A percentile compares a stretch with the other conserved stretches of the same genome.
Conservation (phyloP, 192 early-diverging fungal genomes). For the Podila epigama region DNA sequence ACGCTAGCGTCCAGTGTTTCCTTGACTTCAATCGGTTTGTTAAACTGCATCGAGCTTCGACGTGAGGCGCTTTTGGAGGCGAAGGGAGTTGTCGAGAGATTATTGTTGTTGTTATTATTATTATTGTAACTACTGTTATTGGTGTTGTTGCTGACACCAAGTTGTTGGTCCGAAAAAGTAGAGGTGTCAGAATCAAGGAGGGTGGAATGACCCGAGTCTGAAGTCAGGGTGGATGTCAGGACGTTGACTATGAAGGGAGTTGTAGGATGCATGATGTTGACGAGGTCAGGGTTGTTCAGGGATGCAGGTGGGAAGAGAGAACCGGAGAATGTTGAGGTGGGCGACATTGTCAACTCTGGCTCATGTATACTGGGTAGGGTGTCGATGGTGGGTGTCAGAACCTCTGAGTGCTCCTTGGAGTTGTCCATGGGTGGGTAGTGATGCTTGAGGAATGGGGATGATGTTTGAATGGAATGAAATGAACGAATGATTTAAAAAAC, state of each 20-base stretch:
- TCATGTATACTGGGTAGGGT: not conserved
- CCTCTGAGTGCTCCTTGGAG: not conserved
- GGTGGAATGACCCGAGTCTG: not conserved
- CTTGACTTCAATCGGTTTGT: conserved; percentile 1
- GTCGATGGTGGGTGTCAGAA: not conserved
- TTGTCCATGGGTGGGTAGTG: conserved; percentile 1
- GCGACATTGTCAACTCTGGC: not conserved
- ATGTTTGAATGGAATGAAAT: not conserved
- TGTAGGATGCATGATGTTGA: too few relatives aligned
- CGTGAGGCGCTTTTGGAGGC: not conserved
- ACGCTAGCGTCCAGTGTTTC: conserved; percentile 58
- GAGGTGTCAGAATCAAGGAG: not conserved
- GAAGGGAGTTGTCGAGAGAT: not conserved
- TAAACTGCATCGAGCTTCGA: not conserved
- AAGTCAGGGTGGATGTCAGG: not conserved
- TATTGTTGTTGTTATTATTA: not conserved
- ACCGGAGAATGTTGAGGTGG: not conserved
- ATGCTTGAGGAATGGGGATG: not conserved
- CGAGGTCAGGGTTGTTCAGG: not conserved
- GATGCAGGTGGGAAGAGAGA: not conserved
- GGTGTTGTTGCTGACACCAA: too few relatives aligned
- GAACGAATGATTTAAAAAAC: not conserved
- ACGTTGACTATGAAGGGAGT: not conserved
- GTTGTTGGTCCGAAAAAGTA: too few relatives aligned
- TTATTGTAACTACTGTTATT: not conserved